Evolutionary conservation across 192 early-diverging fungal species (phyloP), one percentile per base, ranked within the genome.

Genomic region (Lunasporangiospora selenospora): DNA sequence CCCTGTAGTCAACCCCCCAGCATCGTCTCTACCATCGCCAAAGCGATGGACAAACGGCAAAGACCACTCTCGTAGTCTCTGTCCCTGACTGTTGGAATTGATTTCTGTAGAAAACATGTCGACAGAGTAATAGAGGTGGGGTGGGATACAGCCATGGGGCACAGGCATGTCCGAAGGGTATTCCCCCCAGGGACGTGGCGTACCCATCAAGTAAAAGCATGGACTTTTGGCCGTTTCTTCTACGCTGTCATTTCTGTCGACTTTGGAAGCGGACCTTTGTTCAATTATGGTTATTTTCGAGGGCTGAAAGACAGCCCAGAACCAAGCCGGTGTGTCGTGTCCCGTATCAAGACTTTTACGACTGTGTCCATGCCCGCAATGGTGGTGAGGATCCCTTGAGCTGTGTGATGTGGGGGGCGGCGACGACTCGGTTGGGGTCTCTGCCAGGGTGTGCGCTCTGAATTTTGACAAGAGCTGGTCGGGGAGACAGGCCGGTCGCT

Each of bases 61-160:
- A 1, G 12, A 26, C 48, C 54, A 63, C 12, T 65, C 32, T 56
- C 11, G 15, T 41, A 3, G 9, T 43, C 9, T 37, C 27, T 32
- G 27, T 30, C 11, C 2, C 3, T 3, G 51, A 21, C 32, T n/a
- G 34, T 9, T 60, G 46, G 19, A 21, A 18, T 37, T 23, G 36
- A 6, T 29, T 13, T 1, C 15, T 18, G 37, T 11, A 6, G 4
- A 7, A 18, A 31, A 2, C 26, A 73, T 30, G 0, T 32, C 41
- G 30, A 62, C 60, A 1, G 11, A 18, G 6, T 73, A 73, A 36
- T 73, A 73, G 11, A 73, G 49, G 16, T 58, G 69, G 4, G 69
- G 69, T 15, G 69, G 69, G 13, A 73, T 53, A 15, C 69, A 73
- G 30, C 54, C 69, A 23, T 73, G 69, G 3, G 69, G 69, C 43